Base-by-base conservation (phyloP, 306 rosid genomes). In the Geum urbanum region DNA sequence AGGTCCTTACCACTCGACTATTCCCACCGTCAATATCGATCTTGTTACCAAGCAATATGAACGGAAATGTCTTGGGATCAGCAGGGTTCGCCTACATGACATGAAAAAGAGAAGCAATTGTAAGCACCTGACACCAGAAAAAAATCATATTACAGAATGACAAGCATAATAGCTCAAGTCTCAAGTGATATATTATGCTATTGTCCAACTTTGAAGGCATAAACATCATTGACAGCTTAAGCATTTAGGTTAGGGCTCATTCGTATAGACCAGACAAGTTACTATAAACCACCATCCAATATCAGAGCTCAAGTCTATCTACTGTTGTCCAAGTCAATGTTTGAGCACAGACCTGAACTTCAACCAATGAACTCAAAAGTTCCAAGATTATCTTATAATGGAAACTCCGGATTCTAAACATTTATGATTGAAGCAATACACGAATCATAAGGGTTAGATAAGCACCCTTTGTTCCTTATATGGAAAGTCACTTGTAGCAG, bases 11-110 rank as follows among this genome's bases (percentile, higher is more conserved):
- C 96, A 92, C 98, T 75, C 96, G 83, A 85, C 96, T 92, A 77
- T 89, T 92, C 72, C 95, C 98, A 69, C 96, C 98, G 79, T 92
- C 96, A 47, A 92, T 88, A 83, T 92, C 95, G 76, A 92, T 79
- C 90, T 92, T 92, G 85, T 92, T 92, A 80, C 95, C 98, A 50
- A 92, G 96, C 82, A 89, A 81, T 73, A 86, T 87, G 74, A 92
- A 89, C 0, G 98, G 98, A 80, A 92, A 92, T 7, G 78, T 79
- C 78, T 69, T 84, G 16, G 96, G 92, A 74, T 86, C 81, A 46
- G 91, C 56, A 75, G 96, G 95, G 76, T 83, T 88, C 59, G 95
- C 95, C 98, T 89, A 82, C 20, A 14, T 44, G 50, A 80, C 37
- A 73, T 32, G 53, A 50, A 67, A n/a, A 77, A 45, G 7, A 27